phyloP scores from a whole-genome alignment of 2,329 filamentous ascomycete genomes.

The Pestalotiopsis sp. region DNA sequence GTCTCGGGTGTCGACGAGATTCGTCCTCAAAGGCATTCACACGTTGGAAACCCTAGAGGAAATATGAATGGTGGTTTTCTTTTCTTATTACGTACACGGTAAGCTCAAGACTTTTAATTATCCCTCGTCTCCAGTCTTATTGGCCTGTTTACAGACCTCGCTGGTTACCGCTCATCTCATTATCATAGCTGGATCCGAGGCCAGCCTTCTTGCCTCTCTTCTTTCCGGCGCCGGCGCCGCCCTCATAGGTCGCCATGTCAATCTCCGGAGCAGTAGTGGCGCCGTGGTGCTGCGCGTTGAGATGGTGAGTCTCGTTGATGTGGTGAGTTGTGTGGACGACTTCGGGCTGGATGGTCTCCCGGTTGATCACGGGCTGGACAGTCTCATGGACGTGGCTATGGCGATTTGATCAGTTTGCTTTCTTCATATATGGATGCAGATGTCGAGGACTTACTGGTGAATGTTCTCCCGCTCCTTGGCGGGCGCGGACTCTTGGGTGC shows the following conservation, averaged over 20 bases:
- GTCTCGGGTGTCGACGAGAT: too few relatives aligned
- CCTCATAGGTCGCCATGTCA: neutral
- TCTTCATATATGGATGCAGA: neutral
- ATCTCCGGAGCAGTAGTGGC: neutral
- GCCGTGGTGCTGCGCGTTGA: conserved; percentile 6
- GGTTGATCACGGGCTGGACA: conserved; percentile 3
- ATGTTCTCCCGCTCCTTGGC: conserved; percentile 2
- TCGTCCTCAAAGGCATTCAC: too few relatives aligned
- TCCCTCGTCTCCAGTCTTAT: neutral
- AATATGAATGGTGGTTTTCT: too few relatives aligned
- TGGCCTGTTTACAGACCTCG: neutral
- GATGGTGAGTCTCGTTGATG: conserved; percentile 1
- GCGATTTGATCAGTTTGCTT: neutral
- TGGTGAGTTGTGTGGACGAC: conserved; percentile 6
- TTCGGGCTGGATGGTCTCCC: conserved; percentile 3
- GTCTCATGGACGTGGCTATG: conserved; percentile 9
- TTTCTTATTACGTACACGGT: too few relatives aligned
- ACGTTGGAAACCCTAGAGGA: too few relatives aligned
- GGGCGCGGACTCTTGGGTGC: neutral
- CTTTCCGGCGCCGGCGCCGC: neutral
- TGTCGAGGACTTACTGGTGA: neutral
- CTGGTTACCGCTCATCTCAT: neutral
- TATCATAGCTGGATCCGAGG: neutral
- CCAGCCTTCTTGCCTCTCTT: neutral
- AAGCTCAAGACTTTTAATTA: neutral